Evolutionary conservation across 1,284 basidiomycete genomes (phyloP), one percentile per base, ranked within the genome.

Genomic region (Trametes hirsuta): DNA sequence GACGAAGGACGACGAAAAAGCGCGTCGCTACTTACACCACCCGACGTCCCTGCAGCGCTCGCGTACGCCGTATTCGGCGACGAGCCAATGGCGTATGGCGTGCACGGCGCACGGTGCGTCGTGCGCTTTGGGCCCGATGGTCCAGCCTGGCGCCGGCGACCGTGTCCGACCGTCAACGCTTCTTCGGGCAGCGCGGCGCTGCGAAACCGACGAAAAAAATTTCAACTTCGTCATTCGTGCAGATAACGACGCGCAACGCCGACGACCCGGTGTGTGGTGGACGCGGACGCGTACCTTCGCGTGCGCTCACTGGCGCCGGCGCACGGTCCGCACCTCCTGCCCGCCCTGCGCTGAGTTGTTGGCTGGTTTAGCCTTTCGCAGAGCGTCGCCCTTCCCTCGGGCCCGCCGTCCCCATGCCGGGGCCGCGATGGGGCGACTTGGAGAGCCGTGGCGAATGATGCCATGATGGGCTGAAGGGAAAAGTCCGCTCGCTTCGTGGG

Each of bases 361-460:
- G 40, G 39, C 39, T 52, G 42, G 24, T 25, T 63, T 61, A 59
- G 57, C 56, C 59, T 58, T 61, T 61, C 55, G 63, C 63, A 42
- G 56, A 57, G 61, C 62, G 59, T 61, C 42, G 34, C 59, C 63
- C 44, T 46, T 46, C 24, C 34, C 37, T 24, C 45, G 59, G 63
- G 49, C 52, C 54, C 47, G 9, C 39, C 12, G 36, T 50, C 21
- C 48, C 48, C 36, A 18, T 22, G 37, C 21, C 36, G 36, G 48
- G 21, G 11, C 21, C 36, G 36, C 25, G 9, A 18, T 21, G 40
- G 37, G n/a, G 44, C 30, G 45, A 50, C 30, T 30, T 5, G 5
- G 8, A 30, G 30, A 18, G 18, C 18, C 18, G 30, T 30, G 30
- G 30, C 30, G 30, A 30, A 30, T 30, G 30, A 30, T 30, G 30